A percentile compares a stretch with the other conserved stretches of the same genome.
phyloP scores from a whole-genome alignment of 768 basidiomycete genomes.

The Chalciporus piperatus region DNA sequence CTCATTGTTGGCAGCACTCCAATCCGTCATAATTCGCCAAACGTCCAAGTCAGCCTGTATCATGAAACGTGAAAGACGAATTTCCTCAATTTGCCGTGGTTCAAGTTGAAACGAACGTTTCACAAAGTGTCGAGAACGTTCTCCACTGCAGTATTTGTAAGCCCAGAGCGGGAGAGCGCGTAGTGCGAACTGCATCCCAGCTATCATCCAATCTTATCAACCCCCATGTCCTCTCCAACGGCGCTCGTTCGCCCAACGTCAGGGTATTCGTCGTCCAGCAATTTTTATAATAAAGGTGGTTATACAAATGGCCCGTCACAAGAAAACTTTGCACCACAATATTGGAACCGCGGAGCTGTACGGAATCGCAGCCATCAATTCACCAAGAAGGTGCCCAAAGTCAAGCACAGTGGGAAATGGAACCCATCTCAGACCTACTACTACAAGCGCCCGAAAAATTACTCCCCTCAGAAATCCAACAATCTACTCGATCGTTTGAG shows the following conservation, averaged over 20 bases:
- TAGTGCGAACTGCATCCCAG: background rate
- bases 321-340: background rate
- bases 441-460: constrained; percentile 1
- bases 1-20: no score
- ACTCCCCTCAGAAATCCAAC: constrained; percentile 2
- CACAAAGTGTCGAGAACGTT: no score
- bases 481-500: constrained; percentile 15
- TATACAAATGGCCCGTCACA: background rate
- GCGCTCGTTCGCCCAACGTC: constrained; percentile 2
- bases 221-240: constrained; percentile 2
- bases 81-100: no score
- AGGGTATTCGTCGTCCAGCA: background rate
- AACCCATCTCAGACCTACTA: background rate
- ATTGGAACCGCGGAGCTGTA: constrained; percentile 2
- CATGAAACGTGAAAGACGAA: no score
- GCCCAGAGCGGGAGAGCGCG: no score
- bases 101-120: no score
- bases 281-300: constrained; percentile 2
- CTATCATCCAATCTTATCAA: background rate
- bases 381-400: background rate
- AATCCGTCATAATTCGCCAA: no score
- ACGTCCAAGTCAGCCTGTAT: no score
- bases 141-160: no score
- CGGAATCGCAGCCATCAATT: background rate
- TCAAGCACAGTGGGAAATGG: constrained; percentile 4